Evolutionary conservation across 257 asterid species (phyloP), one percentile per base, ranked within the genome.

Genomic region (Solanum tacnaense): DNA sequence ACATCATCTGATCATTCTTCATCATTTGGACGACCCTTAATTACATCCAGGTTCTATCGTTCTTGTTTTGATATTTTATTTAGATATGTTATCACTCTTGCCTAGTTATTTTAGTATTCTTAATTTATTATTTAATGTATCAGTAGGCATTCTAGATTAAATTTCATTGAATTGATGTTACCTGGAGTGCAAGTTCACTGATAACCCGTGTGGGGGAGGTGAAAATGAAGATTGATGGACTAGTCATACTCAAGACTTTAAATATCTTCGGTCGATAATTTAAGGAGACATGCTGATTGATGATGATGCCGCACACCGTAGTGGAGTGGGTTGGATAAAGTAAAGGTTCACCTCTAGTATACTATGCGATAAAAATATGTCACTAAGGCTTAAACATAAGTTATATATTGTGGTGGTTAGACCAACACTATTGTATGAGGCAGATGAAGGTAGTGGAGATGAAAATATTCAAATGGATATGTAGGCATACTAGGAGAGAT

Each of bases 161-260:
- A 18, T 52, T 52, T 18, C 7, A 16, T 18, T 52, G 62, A 52
- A 52, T 52, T 52, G 9, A 52, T 16, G 0, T 0, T 49, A 49
- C 60, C 1, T 49, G 3, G 60, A 15, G 60, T 15, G 60, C 0
- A 58, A 21, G 67, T 21, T 58, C 5, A 58, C 0, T 58, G 27
- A 8, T 58, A 58, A 58, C 27, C 12, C 0, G 13, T 8, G 11
- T 0, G 27, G 11, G 0, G 2, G 68, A 7, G 68, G 0, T 20
- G 68, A 8, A 20, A 58, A 3, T 21, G 5, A 58, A 58, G 27
- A 58, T 58, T 8, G 25, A 20, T 58, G 68, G 5, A 21, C 13
- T 58, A 58, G 25, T 58, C 27, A 58, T 58, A 58, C 2, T 21
- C 27, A 58, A 21, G 27, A 58, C 5, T 21, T 58, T 7, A 58